phyloP scores from a whole-genome alignment of 2,329 filamentous ascomycete species.

The Lecanicillium sp. region DNA sequence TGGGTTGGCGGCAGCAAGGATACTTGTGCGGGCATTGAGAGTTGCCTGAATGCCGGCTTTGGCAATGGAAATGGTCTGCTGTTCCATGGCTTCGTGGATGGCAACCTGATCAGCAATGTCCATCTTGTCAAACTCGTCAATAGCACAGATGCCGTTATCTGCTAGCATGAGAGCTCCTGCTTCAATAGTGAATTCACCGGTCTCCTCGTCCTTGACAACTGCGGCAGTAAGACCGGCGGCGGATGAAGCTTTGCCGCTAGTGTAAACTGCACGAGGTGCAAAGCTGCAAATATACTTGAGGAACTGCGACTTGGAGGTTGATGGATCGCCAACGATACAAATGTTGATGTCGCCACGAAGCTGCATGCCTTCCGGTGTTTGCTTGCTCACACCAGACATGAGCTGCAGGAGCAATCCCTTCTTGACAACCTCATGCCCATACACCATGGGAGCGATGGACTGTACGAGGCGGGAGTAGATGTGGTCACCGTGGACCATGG shows the following conservation, averaged over 20 bases:
- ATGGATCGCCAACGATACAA: constrained; percentile 94
- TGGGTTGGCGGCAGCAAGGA: constrained; percentile 92
- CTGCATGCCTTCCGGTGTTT: constrained; percentile 88
- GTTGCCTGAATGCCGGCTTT: constrained; percentile 98
- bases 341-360: constrained; percentile 97
- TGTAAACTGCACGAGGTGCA: constrained; percentile 94
- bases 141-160: constrained; percentile 93
- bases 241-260: constrained; percentile 93
- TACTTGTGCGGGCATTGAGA: constrained; percentile 88
- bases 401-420: constrained; percentile 91
- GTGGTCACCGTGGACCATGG: constrained; percentile 91
- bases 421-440: constrained; percentile 95
- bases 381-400: constrained; percentile 91
- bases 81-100: constrained; percentile 99
- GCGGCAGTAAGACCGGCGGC: constrained; percentile 95
- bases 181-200: constrained; percentile 97
- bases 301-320: constrained; percentile 96
- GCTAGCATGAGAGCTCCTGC: constrained; percentile 96
- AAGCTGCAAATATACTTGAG: constrained; percentile 97
- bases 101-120: constrained; percentile 94
- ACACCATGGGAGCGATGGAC: constrained; percentile 93
- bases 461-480: constrained; percentile 91
- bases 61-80: constrained; percentile 97
- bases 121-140: constrained; percentile 99
- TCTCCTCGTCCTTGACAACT: constrained; percentile 96